Percentiles rank a stretch among this genome's conserved stretches.
Evolutionary conservation across 345 rosid species (phyloP).

Genomic region (Kandelia obovata): DNA sequence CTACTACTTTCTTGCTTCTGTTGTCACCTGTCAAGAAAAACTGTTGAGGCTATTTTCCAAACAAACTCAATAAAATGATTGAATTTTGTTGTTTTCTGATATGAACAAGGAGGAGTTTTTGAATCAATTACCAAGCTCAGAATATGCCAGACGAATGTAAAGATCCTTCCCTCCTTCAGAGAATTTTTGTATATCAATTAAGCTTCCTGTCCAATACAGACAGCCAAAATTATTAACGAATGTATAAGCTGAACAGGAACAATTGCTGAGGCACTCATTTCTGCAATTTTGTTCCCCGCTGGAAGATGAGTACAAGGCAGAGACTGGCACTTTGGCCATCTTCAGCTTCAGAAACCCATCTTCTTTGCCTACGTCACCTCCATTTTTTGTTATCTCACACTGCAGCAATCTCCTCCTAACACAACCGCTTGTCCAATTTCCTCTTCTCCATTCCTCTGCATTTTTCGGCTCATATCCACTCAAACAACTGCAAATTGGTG

Average conservation of each 20-base stretch:
- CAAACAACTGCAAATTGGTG: slow-evolving; percentile 50
- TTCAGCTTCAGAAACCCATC: slow-evolving; percentile 40
- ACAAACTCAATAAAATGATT: too few relatives aligned
- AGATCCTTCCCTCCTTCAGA: slow-evolving; percentile 17
- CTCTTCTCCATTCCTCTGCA: slow-evolving; percentile 26
- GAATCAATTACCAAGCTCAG: slow-evolving; percentile 8
- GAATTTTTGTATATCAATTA: slow-evolving; percentile 15
- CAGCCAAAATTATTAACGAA: slow-evolving; percentile 11
- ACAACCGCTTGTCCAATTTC: slow-evolving; percentile 43
- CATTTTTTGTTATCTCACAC: slow-evolving; percentile 27
- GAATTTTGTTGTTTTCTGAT: not conserved
- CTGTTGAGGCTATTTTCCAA: not conserved
- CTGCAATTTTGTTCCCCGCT: slow-evolving; percentile 27
- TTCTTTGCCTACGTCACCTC: slow-evolving; percentile 16
- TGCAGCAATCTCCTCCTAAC: slow-evolving; percentile 21
- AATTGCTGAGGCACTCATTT: slow-evolving; percentile 35
- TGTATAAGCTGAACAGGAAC: slow-evolving; percentile 29
- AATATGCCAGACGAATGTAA: slow-evolving; percentile 15
- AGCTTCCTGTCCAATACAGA: slow-evolving; percentile 13
- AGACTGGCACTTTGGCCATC: slow-evolving; percentile 41
- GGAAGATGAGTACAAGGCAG: slow-evolving; percentile 19
- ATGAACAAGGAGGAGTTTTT: not conserved
- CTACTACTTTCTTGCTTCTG: not conserved
- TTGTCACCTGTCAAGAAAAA: not conserved
- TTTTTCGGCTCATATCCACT: slow-evolving; percentile 42